Evolutionary conservation across 768 basidiomycete species (phyloP).

Genomic region (Russula ochroleuca): DNA sequence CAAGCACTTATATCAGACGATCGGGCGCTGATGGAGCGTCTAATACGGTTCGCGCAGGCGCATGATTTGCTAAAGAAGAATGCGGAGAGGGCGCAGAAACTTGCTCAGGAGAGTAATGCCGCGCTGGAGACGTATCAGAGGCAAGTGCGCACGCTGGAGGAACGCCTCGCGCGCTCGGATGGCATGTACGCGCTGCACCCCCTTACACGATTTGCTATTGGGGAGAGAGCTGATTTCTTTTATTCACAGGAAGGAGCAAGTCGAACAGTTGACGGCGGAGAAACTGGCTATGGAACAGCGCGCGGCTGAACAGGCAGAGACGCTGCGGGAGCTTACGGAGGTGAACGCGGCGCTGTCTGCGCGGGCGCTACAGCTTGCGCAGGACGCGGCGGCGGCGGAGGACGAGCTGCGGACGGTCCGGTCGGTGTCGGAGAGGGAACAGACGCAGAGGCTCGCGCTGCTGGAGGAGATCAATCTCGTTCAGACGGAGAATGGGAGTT

Average conservation of each 20-base stretch:
- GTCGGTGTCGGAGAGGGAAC: constrained; percentile 59
- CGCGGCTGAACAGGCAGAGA: constrained; percentile 70
- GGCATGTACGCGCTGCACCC: constrained; percentile 46
- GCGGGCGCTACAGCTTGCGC: constrained; percentile 63
- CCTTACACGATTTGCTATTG: no score
- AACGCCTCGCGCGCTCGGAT: constrained; percentile 55
- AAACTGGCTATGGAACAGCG: constrained; percentile 66
- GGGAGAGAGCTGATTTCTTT: background rate
- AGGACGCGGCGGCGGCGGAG: constrained; percentile 60
- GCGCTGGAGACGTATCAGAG: constrained; percentile 89
- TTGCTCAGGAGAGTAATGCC: constrained; percentile 74
- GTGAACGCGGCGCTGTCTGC: constrained; percentile 77
- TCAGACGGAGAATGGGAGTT: constrained; percentile 70
- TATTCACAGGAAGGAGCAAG: constrained; percentile 56
- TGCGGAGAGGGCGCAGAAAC: constrained; percentile 85
- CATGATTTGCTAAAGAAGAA: constrained; percentile 90
- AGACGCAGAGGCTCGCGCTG: constrained; percentile 75
- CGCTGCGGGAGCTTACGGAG: constrained; percentile 65
- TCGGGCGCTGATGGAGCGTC: constrained; percentile 73
- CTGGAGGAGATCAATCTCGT: constrained; percentile 84
- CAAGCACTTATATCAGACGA: constrained; percentile 82
- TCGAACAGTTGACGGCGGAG: constrained; percentile 56
- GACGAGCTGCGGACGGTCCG: constrained; percentile 57
- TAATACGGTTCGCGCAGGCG: constrained; percentile 81
- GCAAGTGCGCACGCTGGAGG: constrained; percentile 77